A percentile compares a stretch with the other conserved stretches of the same genome.
phyloP scores from a whole-genome alignment of 495 filamentous ascomycete genomes.

The Penicillium coprophilum region DNA sequence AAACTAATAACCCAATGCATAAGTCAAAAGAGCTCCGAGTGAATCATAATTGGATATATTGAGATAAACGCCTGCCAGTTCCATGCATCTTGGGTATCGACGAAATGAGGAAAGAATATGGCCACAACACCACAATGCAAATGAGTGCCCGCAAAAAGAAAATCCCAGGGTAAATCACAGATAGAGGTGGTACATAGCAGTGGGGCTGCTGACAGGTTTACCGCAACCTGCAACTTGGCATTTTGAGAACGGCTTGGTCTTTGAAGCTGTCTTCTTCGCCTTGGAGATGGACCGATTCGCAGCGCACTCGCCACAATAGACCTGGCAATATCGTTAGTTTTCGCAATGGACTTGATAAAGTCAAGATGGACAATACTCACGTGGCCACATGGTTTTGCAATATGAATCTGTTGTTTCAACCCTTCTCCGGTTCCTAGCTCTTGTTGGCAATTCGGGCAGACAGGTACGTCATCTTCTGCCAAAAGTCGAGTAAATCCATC shows the following conservation, averaged over 20 bases:
- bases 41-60: background rate
- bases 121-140: conserved; percentile 21
- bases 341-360: background rate
- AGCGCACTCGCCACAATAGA: conserved; percentile 70
- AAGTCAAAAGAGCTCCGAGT: background rate
- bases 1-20: background rate
- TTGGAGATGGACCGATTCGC: conserved; percentile 47
- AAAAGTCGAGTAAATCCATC: conserved; percentile 65
- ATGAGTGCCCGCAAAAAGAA: conserved; percentile 3
- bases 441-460: conserved; percentile 70
- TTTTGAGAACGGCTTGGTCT: conserved; percentile 45
- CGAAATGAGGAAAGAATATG: conserved; percentile 10
- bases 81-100: conserved; percentile 33
- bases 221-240: conserved; percentile 54
- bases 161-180: conserved; percentile 27
- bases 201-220: conserved; percentile 35
- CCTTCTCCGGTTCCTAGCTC: conserved; percentile 65
- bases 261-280: conserved; percentile 32
- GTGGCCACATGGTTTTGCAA: conserved; percentile 72
- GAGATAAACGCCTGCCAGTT: conserved; percentile 21
- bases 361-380: conserved; percentile 47
- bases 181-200: conserved; percentile 50
- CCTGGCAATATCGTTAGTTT: conserved; percentile 42
- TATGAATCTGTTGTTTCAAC: conserved; percentile 67
- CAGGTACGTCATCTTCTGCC: conserved; percentile 59